Base-by-base conservation (phyloP, 2,329 filamentous ascomycete species). In the Chrysoporthe austroafricana region DNA sequence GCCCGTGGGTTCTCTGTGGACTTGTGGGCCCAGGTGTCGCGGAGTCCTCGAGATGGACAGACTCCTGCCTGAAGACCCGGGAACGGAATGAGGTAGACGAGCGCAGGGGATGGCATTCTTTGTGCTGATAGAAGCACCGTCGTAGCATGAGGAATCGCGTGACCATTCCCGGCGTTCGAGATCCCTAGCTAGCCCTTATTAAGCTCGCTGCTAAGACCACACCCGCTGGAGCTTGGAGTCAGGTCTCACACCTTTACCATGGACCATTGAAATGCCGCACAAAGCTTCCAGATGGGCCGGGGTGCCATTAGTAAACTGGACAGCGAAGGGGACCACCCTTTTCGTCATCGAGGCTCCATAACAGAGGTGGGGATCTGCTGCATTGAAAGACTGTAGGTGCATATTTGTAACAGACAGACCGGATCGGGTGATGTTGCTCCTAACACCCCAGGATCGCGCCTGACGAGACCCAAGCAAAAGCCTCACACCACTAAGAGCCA, bases 291-390 rank as follows among this genome's bases (percentile, higher is more conserved):
- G 50, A 34, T 14, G 50, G 26, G 50, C 54, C 34, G 39, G 54
- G 34, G 39, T 57, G 54, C 34, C 34, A 36, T 57, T 39, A 39
- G 54, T 57, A 57, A 57, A 6, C 32, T 18, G n/a, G n/a, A 39
- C 16, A 36, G 54, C 54, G 9, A 21, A 57, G 54, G 9, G 34
- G 18, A 2, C 32, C 54, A 18, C 32, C 54, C 16, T 36, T 57
- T 57, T 57, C 54, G 54, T 57, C 54, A 57, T 57, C 44, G 32
- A 36, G 54, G 54, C 54, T 57, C 54, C 54, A 39, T 36, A 57
- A 39, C 14, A 57, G 4, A 56, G 54, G 34, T 39, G 54, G 34
- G 34, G 34, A 57, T 39, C 18, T n/a, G 14, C 32, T 57, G 34
- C 54, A 34, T 57, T 57, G 54, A 32, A 21, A 18, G 16, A 34